Conservation (phyloP, 352 stramenopile genomes). For the Phytophthora cryptogea region DNA sequence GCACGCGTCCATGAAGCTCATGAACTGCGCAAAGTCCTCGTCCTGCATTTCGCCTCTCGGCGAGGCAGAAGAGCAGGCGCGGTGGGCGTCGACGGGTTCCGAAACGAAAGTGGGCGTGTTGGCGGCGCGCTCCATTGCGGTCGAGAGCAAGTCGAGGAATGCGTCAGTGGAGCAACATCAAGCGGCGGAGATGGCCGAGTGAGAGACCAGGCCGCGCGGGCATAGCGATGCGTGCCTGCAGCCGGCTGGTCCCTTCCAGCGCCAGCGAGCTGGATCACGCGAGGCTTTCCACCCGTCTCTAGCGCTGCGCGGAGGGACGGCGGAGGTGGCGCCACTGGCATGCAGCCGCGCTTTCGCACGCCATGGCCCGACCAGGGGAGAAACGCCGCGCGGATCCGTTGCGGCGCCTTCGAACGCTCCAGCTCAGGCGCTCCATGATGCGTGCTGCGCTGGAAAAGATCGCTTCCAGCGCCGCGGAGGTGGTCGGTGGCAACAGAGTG, state of each 20-base stretch:
- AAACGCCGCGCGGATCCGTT: conserved; percentile 19
- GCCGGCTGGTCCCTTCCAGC: conserved; percentile 5
- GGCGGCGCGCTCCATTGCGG: conserved; percentile 23
- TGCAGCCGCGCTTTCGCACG: conserved; percentile 32
- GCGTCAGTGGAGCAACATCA: conserved; percentile 8
- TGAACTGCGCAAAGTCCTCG: conserved; percentile 51
- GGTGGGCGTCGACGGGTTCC: conserved; percentile 13
- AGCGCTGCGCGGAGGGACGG: conserved; percentile 29
- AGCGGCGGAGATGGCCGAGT: conserved; percentile 7
- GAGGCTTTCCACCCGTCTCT: conserved; percentile 33
- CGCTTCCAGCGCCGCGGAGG: conserved; percentile 9
- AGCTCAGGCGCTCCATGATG: background rate
- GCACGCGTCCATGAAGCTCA: conserved; percentile 44
- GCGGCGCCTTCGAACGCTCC: background rate
- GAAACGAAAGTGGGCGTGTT: conserved; percentile 22
- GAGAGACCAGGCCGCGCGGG: conserved; percentile 19
- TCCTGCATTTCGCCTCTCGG: conserved; percentile 25
- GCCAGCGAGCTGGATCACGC: conserved; percentile 3
- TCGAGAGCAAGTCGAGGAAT: conserved; percentile 24
- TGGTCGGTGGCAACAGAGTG: conserved; percentile 17
- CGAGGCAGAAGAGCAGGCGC: conserved; percentile 1
- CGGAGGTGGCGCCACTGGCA: conserved; percentile 25
- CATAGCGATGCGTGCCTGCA: conserved; percentile 7
- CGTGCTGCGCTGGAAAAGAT: conserved; percentile 12
- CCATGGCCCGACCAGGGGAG: conserved; percentile 25